phyloP scores from a whole-genome alignment of 345 rosid genomes.

The Eucalyptus melliodora region DNA sequence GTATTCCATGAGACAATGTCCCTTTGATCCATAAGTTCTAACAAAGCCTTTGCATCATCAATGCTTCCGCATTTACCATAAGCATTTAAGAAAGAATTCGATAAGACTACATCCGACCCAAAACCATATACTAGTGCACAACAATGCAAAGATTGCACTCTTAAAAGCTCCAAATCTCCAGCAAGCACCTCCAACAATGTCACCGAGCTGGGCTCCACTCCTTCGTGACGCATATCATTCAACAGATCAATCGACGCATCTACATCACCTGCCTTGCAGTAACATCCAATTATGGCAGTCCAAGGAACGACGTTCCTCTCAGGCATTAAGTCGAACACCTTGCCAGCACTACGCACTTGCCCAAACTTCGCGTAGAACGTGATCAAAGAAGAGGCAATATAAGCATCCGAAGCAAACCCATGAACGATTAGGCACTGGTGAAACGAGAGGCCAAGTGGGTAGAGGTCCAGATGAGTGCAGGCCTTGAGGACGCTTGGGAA shows the following conservation, averaged over 20 bases:
- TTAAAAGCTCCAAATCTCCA: slow-evolving; percentile 18
- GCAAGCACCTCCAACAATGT: slow-evolving; percentile 35
- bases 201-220: slow-evolving; percentile 36
- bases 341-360: slow-evolving; percentile 10
- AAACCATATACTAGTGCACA: slow-evolving; percentile 30
- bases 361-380: slow-evolving; percentile 24
- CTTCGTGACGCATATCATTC: slow-evolving; percentile 27
- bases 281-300: slow-evolving; percentile 43
- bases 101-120: slow-evolving; percentile 11
- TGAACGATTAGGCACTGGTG: slow-evolving; percentile 28
- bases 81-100: slow-evolving; percentile 30
- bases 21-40: slow-evolving; percentile 27
- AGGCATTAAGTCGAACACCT: slow-evolving; percentile 38
- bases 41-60: slow-evolving; percentile 27
- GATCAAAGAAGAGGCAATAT: slow-evolving; percentile 36
- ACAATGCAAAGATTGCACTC: slow-evolving; percentile 36
- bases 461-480: slow-evolving; percentile 25
- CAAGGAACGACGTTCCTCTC: slow-evolving; percentile 30
- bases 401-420: slow-evolving; percentile 48
- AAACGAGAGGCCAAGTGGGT: slow-evolving; percentile 26
- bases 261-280: slow-evolving; percentile 17
- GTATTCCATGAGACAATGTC: slow-evolving; percentile 54
- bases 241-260: slow-evolving; percentile 17
- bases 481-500: slow-evolving; percentile 50
- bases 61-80: slow-evolving; percentile 30